Evolutionary conservation across 1,284 basidiomycete genomes (phyloP).

Genomic region (Malassezia equina): DNA sequence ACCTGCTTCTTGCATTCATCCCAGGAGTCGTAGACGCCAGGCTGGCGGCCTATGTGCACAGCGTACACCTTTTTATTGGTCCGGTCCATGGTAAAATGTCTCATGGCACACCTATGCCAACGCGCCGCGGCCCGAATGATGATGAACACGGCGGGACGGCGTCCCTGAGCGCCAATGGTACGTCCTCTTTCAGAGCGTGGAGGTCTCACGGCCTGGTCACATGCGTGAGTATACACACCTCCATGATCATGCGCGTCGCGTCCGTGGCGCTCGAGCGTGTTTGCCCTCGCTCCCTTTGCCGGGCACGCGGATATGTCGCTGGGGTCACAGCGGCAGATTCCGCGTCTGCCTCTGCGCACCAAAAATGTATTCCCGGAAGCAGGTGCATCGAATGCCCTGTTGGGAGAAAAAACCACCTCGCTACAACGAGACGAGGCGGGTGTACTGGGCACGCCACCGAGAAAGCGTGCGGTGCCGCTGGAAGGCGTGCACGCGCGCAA

Average conservation of each 20-base stretch:
- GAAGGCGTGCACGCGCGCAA: slow-evolving; percentile 41
- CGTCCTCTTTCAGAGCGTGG: background rate
- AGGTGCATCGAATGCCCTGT: background rate
- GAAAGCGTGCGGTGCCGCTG: slow-evolving; percentile 40
- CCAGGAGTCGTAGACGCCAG: slow-evolving; percentile 41
- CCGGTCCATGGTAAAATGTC: background rate
- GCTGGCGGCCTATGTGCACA: slow-evolving; percentile 30
- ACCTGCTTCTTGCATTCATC: slow-evolving; percentile 57
- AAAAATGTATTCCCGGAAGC: slow-evolving; percentile 4
- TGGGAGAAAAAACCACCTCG: background rate
- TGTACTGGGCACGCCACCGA: slow-evolving; percentile 27
- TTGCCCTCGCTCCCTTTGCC: background rate
- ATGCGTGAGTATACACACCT: slow-evolving; percentile 9
- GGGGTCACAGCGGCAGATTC: slow-evolving; percentile 1
- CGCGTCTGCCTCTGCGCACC: slow-evolving; percentile 9
- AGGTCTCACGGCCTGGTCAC: background rate
- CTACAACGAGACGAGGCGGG: background rate
- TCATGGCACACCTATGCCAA: background rate
- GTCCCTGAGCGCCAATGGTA: no score
- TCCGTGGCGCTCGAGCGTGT: background rate
- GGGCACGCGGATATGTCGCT: slow-evolving; percentile 13
- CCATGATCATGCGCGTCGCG: slow-evolving; percentile 5
- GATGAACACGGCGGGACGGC: background rate
- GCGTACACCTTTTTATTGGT: slow-evolving; percentile 17
- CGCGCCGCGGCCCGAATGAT: background rate